Conservation (phyloP, 1,284 basidiomycete genomes). For the Austroboletus novae-zelandiae region DNA sequence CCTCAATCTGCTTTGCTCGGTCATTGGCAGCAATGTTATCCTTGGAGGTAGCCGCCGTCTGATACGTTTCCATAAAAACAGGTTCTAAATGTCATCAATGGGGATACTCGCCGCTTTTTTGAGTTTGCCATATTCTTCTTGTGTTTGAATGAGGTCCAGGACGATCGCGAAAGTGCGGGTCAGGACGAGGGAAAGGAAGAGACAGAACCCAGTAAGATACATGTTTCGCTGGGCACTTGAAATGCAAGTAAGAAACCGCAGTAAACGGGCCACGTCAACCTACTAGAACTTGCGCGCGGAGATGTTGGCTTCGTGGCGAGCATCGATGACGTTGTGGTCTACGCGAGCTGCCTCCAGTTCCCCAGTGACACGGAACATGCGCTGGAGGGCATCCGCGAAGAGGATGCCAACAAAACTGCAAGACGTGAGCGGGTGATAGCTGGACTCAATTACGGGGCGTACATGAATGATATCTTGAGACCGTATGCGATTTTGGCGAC, state of each 20-base stretch:
- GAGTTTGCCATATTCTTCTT: slow-evolving; percentile 83
- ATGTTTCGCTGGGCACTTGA: slow-evolving; percentile 78
- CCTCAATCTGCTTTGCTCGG: slow-evolving; percentile 57
- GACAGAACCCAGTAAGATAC: slow-evolving; percentile 89
- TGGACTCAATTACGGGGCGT: slow-evolving; percentile 24
- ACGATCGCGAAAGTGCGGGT: slow-evolving; percentile 91
- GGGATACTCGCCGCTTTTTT: slow-evolving; percentile 59
- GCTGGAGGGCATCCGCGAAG: slow-evolving; percentile 88
- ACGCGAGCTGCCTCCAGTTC: slow-evolving; percentile 73
- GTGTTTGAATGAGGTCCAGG: slow-evolving; percentile 86
- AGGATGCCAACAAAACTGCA: slow-evolving; percentile 83
- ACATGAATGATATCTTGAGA: slow-evolving; percentile 96
- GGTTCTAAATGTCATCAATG: neutral
- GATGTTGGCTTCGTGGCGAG: slow-evolving; percentile 80
- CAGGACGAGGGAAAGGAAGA: slow-evolving; percentile 93
- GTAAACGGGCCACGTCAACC: slow-evolving; percentile 28
- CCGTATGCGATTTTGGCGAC: slow-evolving; percentile 76
- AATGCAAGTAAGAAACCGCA: neutral
- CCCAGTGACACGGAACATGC: slow-evolving; percentile 85
- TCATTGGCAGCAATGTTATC: slow-evolving; percentile 39
- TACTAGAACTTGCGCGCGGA: slow-evolving; percentile 93
- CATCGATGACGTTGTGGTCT: slow-evolving; percentile 56
- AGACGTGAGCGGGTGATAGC: neutral
- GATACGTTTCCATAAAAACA: neutral
- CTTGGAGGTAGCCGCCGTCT: slow-evolving; percentile 42